phyloP scores from a whole-genome alignment of 768 basidiomycete genomes.

The Strobilomyces confusus region DNA sequence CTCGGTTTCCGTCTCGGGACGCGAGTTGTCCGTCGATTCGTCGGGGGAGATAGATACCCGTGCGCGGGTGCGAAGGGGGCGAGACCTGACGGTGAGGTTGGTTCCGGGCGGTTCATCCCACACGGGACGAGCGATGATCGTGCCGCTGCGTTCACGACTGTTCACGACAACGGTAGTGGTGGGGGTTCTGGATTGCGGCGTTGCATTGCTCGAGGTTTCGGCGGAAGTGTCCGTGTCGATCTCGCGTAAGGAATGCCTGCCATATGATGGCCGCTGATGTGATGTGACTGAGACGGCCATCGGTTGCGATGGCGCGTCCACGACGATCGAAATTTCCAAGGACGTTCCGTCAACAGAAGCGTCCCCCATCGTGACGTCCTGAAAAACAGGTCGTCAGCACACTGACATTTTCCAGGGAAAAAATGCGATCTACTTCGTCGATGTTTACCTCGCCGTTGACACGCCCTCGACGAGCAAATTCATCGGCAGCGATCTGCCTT shows the following conservation, averaged over 20 bases:
- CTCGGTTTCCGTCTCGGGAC: constrained; percentile 75
- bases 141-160: constrained; percentile 71
- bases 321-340: constrained; percentile 22
- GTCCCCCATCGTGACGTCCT: constrained; percentile 36
- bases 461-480: constrained; percentile 19
- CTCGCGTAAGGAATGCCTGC: constrained; percentile 32
- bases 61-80: constrained; percentile 29
- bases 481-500: constrained; percentile 41
- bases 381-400: constrained; percentile 10
- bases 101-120: constrained; percentile 45
- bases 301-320: constrained; percentile 19
- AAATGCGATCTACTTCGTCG: constrained; percentile 26
- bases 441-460: constrained; percentile 3
- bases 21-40: constrained; percentile 46
- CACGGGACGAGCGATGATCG: constrained; percentile 60
- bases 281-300: constrained; percentile 19
- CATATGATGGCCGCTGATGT: constrained; percentile 15
- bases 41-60: constrained; percentile 38
- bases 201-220: constrained; percentile 56
- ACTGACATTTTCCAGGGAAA: not conserved
- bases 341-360: constrained; percentile 11
- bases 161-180: constrained; percentile 56
- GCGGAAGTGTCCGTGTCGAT: constrained; percentile 61
- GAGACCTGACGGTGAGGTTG: constrained; percentile 26
- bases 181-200: constrained; percentile 59